Percentiles rank a stretch among this genome's conserved stretches.
Conservation (phyloP, 345 rosid species). For the Aurinia saxatilis region DNA sequence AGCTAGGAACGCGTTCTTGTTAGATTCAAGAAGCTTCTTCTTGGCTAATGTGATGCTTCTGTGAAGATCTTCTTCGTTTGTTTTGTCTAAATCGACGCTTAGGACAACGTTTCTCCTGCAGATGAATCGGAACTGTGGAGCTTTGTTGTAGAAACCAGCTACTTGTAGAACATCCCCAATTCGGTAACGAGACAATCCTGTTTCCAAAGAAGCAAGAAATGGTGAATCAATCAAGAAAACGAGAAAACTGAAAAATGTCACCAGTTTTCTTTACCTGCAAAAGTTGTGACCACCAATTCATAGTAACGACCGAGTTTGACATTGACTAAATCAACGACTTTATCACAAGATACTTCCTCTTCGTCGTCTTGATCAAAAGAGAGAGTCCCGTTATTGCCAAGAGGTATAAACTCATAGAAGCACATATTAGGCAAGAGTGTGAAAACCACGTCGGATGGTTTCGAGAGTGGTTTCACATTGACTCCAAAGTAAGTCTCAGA, state of each 20-base stretch:
- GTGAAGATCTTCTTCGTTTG: constrained; percentile 84
- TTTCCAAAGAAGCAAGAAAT: neutral
- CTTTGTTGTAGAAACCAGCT: constrained; percentile 66
- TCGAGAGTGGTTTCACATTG: constrained; percentile 67
- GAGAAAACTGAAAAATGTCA: neutral
- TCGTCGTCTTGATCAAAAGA: constrained; percentile 42
- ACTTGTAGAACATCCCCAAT: constrained; percentile 90
- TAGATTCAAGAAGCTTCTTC: constrained; percentile 26
- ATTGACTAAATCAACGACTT: constrained; percentile 53
- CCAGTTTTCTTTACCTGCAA: constrained; percentile 39
- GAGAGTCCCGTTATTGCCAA: constrained; percentile 48
- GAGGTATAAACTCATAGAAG: constrained; percentile 73
- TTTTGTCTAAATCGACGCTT: constrained; percentile 84
- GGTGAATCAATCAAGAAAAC: neutral
- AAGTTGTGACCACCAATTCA: constrained; percentile 84
- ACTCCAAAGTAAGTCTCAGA: constrained; percentile 91
- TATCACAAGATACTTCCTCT: constrained; percentile 24
- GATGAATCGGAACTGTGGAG: constrained; percentile 81
- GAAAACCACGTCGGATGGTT: constrained; percentile 78
- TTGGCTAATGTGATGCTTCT: constrained; percentile 66
- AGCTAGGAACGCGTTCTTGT: constrained; percentile 48
- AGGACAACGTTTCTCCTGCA: constrained; percentile 74
- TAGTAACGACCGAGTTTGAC: constrained; percentile 72
- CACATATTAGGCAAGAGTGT: constrained; percentile 92
- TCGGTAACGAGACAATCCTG: constrained; percentile 73